Evolutionary conservation across 2,329 filamentous ascomycete species (phyloP).

Genomic region (Neurospora sp.): DNA sequence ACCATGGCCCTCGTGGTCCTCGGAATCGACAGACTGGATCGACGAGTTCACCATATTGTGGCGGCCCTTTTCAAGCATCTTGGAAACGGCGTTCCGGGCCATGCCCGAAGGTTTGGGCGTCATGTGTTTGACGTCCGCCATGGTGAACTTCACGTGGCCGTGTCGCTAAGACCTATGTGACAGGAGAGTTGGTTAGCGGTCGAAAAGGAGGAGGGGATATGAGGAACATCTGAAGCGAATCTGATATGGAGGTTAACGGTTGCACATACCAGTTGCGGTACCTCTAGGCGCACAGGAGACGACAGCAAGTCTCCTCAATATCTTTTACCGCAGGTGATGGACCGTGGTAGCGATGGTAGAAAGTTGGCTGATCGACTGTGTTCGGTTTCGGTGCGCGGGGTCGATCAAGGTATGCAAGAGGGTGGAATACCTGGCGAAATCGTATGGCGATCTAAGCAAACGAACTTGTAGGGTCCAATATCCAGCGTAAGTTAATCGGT

Average conservation of each 20-base stretch:
- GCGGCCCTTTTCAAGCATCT: not conserved
- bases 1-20: constrained; percentile 4
- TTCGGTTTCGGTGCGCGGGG: not conserved
- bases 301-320: not conserved
- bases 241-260: not conserved
- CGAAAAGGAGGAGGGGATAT: not conserved
- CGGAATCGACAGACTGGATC: constrained; percentile 1
- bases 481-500: not conserved
- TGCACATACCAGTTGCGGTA: not conserved
- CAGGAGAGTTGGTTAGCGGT: not conserved
- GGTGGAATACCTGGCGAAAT: not conserved
- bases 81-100: not conserved
- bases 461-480: not conserved
- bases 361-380: not conserved
- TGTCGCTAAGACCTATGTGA: not conserved
- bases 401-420: not conserved
- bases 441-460: not conserved
- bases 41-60: not conserved
- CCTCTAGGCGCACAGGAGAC: not conserved
- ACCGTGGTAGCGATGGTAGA: not conserved
- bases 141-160: not conserved
- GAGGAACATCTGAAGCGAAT: not conserved
- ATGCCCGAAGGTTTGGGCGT: not conserved
- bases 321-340: not conserved
- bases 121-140: not conserved